Conservation (phyloP, 2,329 filamentous ascomycete genomes). For the Cladorrhinum sp. region DNA sequence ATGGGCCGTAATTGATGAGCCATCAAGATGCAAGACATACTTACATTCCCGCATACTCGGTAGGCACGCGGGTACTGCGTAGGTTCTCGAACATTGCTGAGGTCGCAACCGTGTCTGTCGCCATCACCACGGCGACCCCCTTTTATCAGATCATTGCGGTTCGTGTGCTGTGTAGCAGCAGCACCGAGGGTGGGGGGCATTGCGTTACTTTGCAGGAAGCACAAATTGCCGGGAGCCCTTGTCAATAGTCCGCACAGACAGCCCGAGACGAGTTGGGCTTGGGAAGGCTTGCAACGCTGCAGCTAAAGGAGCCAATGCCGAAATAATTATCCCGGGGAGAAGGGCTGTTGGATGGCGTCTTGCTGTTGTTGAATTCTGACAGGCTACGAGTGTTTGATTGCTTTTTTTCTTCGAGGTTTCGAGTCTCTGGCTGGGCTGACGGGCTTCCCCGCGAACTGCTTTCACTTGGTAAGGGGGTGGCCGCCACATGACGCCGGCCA, state of each 20-base stretch:
- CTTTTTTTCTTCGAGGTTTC: constrained; percentile 11
- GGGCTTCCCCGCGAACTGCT: neutral
- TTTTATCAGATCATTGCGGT: constrained; percentile 1
- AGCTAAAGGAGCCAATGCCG: constrained; percentile 2
- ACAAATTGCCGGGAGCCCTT: neutral
- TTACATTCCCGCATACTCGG: neutral
- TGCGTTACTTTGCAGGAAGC: neutral
- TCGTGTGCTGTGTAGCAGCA: neutral
- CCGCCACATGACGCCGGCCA: constrained; percentile 18
- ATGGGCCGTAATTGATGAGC: neutral
- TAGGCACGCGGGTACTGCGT: neutral
- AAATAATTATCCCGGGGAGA: neutral
- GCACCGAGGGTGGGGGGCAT: neutral
- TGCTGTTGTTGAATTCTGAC: constrained; percentile 5
- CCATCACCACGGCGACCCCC: constrained; percentile 4
- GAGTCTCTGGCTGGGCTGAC: neutral
- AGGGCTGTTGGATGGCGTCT: neutral
- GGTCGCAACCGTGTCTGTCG: neutral
- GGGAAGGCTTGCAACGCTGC: neutral
- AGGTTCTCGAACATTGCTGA: constrained; percentile 3
- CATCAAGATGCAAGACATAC: constrained; percentile 9
- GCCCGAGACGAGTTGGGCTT: neutral
- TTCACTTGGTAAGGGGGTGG: constrained; percentile 7
- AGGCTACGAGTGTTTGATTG: constrained; percentile 15
- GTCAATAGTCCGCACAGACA: constrained; percentile 6